Percentiles rank a stretch among this genome's conserved stretches.
phyloP scores from a whole-genome alignment of 2,329 filamentous ascomycete genomes.

The Trichoderma afroharzianum region DNA sequence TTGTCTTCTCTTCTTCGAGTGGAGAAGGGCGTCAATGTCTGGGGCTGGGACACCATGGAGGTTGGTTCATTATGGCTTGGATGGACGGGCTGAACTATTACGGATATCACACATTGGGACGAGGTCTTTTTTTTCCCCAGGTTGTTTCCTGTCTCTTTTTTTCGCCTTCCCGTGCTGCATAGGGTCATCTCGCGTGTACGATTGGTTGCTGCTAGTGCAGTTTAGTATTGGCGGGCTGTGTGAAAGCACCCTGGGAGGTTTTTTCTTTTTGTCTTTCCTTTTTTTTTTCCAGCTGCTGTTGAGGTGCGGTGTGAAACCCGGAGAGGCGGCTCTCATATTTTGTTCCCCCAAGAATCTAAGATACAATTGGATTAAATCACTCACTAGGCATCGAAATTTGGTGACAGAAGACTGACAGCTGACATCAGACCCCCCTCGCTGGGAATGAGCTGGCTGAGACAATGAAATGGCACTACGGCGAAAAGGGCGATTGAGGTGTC shows the following conservation, averaged over 20 bases:
- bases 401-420: constrained; percentile 6
- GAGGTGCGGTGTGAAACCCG: constrained; percentile 10
- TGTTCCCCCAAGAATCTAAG: not conserved
- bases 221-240: not conserved
- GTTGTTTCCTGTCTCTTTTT: not conserved
- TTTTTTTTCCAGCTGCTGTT: not conserved
- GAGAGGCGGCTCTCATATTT: not conserved
- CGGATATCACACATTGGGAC: constrained; percentile 6
- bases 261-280: not conserved
- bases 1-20: not conserved
- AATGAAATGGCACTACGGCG: not conserved
- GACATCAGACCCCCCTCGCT: constrained; percentile 11
- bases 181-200: not conserved
- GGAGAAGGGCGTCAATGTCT: not conserved
- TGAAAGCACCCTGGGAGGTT: not conserved
- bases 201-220: not conserved
- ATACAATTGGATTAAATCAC: not conserved
- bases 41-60: not conserved
- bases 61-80: not conserved
- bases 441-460: constrained; percentile 1
- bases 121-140: not conserved
- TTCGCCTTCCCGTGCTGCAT: not conserved
- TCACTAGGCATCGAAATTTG: not conserved
- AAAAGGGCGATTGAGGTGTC: not conserved
- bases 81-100: constrained; percentile 3